These are phyloP conservation scores for Neurospora discreta DNA, from an alignment of 495 filamentous ascomycete genomes.

Conservation along the genomic window DNA sequence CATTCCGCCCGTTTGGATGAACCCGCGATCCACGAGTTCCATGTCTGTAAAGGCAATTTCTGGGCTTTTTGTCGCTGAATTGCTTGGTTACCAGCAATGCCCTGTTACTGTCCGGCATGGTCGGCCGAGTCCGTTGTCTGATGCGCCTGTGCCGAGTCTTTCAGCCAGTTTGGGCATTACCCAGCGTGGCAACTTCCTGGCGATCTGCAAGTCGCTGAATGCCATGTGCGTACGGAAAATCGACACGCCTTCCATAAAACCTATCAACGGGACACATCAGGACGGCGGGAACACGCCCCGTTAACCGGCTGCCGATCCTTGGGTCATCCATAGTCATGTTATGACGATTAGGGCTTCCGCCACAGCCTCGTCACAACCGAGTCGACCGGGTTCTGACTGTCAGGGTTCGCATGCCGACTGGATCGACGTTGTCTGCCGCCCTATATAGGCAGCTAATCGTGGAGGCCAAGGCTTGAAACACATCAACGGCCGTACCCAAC, in stretches of 20 bases:
- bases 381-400: slow-evolving; percentile 1
- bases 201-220: background rate
- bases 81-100: background rate
- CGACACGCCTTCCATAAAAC: background rate
- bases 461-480: background rate
- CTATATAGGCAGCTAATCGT: background rate
- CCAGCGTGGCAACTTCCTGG: background rate
- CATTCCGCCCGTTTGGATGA: background rate
- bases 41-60: background rate
- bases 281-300: background rate
- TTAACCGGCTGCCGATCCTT: background rate
- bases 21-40: background rate
- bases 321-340: background rate
- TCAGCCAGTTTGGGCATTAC: background rate
- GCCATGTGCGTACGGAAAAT: background rate
- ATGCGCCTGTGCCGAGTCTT: background rate
- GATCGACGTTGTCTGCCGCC: slow-evolving; percentile 1
- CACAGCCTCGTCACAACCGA: slow-evolving; percentile 11
- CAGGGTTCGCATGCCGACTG: background rate
- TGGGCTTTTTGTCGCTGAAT: background rate
- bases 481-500: slow-evolving; percentile 3
- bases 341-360: slow-evolving; percentile 1
- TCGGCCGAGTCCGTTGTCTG: background rate
- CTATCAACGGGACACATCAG: background rate
- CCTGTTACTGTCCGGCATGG: background rate